Percentiles rank a stretch among this genome's conserved stretches.
Evolutionary conservation across 352 stramenopile genomes (phyloP).

Genomic region (Pythium oligandrum): DNA sequence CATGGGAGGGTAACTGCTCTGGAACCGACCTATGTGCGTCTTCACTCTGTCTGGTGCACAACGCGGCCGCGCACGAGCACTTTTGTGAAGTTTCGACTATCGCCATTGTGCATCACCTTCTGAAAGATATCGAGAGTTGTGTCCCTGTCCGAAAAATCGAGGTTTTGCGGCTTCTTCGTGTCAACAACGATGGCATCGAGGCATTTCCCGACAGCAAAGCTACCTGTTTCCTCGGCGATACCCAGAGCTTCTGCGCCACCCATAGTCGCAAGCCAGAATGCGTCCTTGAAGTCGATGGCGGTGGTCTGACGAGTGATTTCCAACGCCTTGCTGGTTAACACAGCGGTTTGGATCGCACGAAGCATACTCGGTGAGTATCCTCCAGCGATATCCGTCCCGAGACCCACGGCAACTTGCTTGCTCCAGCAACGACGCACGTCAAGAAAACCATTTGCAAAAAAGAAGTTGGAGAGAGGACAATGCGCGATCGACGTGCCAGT

Average conservation of each 20-base stretch:
- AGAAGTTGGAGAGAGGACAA: conserved; percentile 92
- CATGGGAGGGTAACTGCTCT: too few species aligned
- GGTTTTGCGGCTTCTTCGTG: conserved; percentile 27
- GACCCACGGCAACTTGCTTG: conserved; percentile 40
- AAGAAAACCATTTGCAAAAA: conserved; percentile 73
- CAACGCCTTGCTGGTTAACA: conserved; percentile 67
- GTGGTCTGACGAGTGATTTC: conserved; percentile 23
- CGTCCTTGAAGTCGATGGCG: conserved; percentile 62
- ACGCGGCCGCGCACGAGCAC: conserved; percentile 66
- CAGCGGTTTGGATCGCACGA: conserved; percentile 70
- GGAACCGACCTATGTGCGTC: too few species aligned
- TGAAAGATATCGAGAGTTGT: conserved; percentile 59
- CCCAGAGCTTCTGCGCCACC: conserved; percentile 72
- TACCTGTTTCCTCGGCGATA: conserved; percentile 66
- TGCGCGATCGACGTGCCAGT: conserved; percentile 73
- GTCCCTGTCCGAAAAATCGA: conserved; percentile 47
- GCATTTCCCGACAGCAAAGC: conserved; percentile 73
- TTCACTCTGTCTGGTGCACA: conserved; percentile 17
- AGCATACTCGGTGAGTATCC: conserved; percentile 90
- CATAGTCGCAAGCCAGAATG: conserved; percentile 86
- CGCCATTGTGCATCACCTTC: conserved; percentile 83
- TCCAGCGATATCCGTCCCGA: conserved; percentile 90
- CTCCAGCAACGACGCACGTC: conserved; percentile 48
- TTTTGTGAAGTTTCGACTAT: conserved; percentile 75
- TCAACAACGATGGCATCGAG: conserved; percentile 87